Conservation (phyloP, 805 yeast species). For the Ogataea nakhonphanomensis region DNA sequence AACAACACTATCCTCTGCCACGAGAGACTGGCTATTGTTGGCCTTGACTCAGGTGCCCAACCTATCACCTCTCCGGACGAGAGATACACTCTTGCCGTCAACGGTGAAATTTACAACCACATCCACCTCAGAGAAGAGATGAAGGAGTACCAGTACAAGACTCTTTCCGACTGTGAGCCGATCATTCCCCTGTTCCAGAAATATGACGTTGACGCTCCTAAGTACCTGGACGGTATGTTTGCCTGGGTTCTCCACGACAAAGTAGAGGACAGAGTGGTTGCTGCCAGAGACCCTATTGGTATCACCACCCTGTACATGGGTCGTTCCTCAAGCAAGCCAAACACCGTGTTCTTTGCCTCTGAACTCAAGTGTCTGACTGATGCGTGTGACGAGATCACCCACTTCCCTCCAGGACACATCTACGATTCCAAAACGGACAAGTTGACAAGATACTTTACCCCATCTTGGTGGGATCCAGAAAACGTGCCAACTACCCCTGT, state of each 20-base stretch:
- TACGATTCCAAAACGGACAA: constrained; percentile 89
- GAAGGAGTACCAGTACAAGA: constrained; percentile 70
- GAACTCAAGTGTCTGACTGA: constrained; percentile 92
- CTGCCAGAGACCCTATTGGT: constrained; percentile 99
- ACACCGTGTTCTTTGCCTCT: constrained; percentile 84
- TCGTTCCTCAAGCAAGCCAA: constrained; percentile 61
- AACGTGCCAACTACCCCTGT: constrained; percentile 73
- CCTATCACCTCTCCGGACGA: constrained; percentile 85
- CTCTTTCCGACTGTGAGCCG: constrained; percentile 95
- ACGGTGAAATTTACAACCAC: constrained; percentile 99
- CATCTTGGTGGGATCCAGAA: constrained; percentile 89
- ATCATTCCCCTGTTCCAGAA: constrained; percentile 89
- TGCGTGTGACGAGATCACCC: constrained; percentile 87
- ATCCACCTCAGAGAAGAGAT: constrained; percentile 78
- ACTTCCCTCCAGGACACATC: constrained; percentile 98
- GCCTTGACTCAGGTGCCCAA: constrained; percentile 97
- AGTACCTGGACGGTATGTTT: constrained; percentile 95
- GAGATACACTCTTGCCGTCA: constrained; percentile 73
- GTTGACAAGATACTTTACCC: constrained; percentile 83
- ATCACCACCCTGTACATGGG: constrained; percentile 97
- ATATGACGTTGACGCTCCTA: constrained; percentile 87
- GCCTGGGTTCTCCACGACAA: constrained; percentile 92
- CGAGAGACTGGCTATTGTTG: constrained; percentile 97
- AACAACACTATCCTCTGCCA: constrained; percentile 84
- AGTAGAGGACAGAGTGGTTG: constrained; percentile 78